These are phyloP conservation scores for Posidonia australis DNA, from an alignment of 106 monocot genomes.

Conservation along the genomic window DNA sequence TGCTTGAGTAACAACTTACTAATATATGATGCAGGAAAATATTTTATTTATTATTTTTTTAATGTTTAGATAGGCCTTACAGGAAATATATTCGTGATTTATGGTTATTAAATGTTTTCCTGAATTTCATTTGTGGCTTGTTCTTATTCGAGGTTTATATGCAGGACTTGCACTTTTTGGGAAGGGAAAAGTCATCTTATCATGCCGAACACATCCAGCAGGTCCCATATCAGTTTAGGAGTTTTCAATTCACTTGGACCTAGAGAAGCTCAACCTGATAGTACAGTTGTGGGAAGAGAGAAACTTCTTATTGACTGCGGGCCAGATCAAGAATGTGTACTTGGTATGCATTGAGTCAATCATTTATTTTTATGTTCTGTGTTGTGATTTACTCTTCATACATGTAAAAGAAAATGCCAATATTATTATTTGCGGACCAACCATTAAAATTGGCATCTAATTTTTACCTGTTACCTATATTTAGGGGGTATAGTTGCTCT, in stretches of 20 bases:
- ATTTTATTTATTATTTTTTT: neutral
- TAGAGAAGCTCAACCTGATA: constrained; percentile 17
- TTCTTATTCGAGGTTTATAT: neutral
- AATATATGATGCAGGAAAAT: neutral
- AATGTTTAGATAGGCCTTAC: neutral
- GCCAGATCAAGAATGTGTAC: constrained; percentile 66
- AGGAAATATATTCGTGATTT: neutral
- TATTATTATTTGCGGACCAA: neutral
- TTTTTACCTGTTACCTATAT: neutral
- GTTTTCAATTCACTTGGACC: constrained; percentile 29
- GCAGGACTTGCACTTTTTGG: constrained; percentile 18
- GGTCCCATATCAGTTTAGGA: constrained; percentile 5
- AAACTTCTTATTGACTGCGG: constrained; percentile 50
- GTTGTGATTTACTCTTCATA: neutral
- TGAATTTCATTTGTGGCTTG: neutral
- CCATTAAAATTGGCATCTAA: neutral
- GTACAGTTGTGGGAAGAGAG: constrained; percentile 23
- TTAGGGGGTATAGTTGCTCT: constrained; percentile 94
- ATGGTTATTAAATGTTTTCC: neutral
- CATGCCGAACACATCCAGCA: neutral
- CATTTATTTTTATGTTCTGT: neutral
- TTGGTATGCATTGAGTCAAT: constrained; percentile 31
- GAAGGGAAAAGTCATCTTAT: constrained; percentile 9
- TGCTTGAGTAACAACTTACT: too few species aligned
- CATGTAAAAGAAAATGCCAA: too few species aligned